These are phyloP conservation scores for Amniculicola lignicola DNA, from an alignment of 495 filamentous ascomycete genomes.

Conservation along the genomic window DNA sequence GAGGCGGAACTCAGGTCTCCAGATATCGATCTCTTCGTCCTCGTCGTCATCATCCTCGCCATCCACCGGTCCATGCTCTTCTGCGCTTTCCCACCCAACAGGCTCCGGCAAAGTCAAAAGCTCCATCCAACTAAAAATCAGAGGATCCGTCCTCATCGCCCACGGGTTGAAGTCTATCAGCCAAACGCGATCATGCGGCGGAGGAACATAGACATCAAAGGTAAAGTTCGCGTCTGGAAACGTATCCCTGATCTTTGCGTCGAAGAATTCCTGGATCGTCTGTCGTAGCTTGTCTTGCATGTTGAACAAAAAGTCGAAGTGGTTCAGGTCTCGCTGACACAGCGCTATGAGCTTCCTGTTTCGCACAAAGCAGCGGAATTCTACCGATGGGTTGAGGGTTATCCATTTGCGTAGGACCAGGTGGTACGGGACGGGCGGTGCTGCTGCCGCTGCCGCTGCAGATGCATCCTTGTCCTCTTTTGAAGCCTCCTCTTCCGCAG, in stretches of 20 bases:
- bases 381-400: constrained; percentile 80
- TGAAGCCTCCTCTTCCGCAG: constrained; percentile 43
- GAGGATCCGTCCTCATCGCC: constrained; percentile 81
- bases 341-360: constrained; percentile 73
- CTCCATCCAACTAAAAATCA: constrained; percentile 90
- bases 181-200: constrained; percentile 71
- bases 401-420: constrained; percentile 84
- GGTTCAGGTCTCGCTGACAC: constrained; percentile 83
- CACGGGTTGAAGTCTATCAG: constrained; percentile 95
- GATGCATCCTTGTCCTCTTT: constrained; percentile 15
- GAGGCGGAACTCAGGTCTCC: constrained; percentile 74
- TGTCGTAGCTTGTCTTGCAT: constrained; percentile 61
- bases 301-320: constrained; percentile 74
- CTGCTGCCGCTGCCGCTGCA: background rate
- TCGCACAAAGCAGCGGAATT: constrained; percentile 94
- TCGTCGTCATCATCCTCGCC: constrained; percentile 44
- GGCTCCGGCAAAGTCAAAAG: constrained; percentile 68
- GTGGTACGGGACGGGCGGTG: constrained; percentile 50
- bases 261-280: constrained; percentile 70
- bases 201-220: constrained; percentile 89
- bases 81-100: constrained; percentile 30
- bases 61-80: constrained; percentile 10
- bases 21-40: constrained; percentile 56
- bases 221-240: constrained; percentile 83
- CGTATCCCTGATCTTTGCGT: constrained; percentile 61